Evolutionary conservation across 768 basidiomycete genomes (phyloP), one percentile per base, ranked within the genome.

Genomic region (Infundibulicybe gibba): DNA sequence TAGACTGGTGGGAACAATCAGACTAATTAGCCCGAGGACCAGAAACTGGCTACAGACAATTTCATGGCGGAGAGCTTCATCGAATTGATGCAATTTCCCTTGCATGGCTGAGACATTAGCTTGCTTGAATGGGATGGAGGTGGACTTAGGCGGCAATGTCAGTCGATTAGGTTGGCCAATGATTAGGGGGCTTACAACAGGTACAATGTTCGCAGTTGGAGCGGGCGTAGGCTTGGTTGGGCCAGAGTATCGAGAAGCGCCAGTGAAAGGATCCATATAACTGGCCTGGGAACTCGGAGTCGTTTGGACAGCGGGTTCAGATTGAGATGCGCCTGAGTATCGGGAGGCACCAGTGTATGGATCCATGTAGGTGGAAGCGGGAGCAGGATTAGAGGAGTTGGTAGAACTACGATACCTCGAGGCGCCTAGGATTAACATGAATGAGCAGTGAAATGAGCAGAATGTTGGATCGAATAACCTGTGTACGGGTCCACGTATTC

Each of bases 401-500:
- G 69, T 53, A 35, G 70, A 56, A 46, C 76, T 69, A 43, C 74
- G 76, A 56, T 88, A 88, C 51, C 86, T 70, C 42, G 85, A 83
- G 34, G 81, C 76, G 46, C 85, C 85, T 80, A 40, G 30, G 31
- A 20, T 21, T 46, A 52, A 32, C 42, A 50, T 45, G 40, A 47
- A 45, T 37, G 44, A 47, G 31, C 34, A 17, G 43, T 44, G 34
- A 14, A 25, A 43, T 39, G 34, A 21, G 5, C 43, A 51, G 44
- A 40, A 43, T 25, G 25, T 25, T 25, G 25, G 44, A 9, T 33
- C 8, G 12, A 44, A 62, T 50, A 61, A 78, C 94, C 95, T 50
- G 95, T 98, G 64, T 79, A 98, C 5, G 95, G 95, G 61, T 98
- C 95, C 16, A 84, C 79, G 59, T 76, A 91, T 41, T 83, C 77